A percentile compares a stretch with the other conserved stretches of the same genome.
Evolutionary conservation across 1,139 yeast genomes (phyloP).

Genomic region (Meyerozyma guilliermondii): DNA sequence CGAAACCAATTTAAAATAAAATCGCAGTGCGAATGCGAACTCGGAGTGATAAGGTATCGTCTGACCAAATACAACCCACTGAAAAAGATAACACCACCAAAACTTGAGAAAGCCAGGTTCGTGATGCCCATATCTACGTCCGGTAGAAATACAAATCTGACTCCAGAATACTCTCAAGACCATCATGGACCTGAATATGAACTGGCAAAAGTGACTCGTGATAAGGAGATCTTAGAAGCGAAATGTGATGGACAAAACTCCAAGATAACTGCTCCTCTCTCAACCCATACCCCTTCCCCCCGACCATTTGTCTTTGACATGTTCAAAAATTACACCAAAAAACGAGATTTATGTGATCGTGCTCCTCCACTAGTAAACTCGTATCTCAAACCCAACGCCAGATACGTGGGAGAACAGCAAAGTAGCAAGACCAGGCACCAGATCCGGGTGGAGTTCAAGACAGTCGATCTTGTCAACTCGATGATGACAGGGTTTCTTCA

Average conservation of each 20-base stretch:
- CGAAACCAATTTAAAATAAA: background rate
- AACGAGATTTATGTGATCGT: background rate
- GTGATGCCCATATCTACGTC: background rate
- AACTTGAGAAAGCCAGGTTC: background rate
- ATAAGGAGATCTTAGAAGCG: background rate
- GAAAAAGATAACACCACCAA: too few species aligned
- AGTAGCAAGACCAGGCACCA: slow-evolving; percentile 65
- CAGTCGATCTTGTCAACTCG: slow-evolving; percentile 59
- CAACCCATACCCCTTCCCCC: too few species aligned
- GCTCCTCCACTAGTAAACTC: slow-evolving; percentile 21
- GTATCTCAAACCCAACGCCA: slow-evolving; percentile 58
- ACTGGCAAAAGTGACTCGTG: background rate
- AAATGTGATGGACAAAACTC: too few species aligned
- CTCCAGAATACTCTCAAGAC: background rate
- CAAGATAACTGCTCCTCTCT: too few species aligned
- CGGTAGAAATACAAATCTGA: background rate
- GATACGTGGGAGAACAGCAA: slow-evolving; percentile 66
- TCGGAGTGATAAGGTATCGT: background rate
- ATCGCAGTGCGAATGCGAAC: background rate
- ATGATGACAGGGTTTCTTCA: slow-evolving; percentile 72
- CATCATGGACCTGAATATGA: background rate
- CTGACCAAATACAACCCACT: background rate
- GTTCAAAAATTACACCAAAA: background rate
- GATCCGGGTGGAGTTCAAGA: slow-evolving; percentile 66
- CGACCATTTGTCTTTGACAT: slow-evolving; percentile 1